Base-by-base conservation (phyloP, 345 rosid species). In the Melaleuca quinquenervia region DNA sequence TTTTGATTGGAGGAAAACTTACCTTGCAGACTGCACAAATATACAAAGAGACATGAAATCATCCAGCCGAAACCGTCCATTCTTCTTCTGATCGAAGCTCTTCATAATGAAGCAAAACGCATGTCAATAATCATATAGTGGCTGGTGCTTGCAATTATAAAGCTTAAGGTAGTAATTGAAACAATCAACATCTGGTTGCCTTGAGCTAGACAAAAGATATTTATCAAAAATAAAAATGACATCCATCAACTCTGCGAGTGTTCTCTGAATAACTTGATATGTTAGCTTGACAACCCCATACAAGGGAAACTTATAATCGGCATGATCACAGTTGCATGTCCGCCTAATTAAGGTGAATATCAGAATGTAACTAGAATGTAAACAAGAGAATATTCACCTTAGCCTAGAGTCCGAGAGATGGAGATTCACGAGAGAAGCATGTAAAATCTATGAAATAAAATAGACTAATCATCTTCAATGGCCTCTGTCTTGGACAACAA, bases 41-140 rank as follows among this genome's bases (percentile, higher is more conserved):
- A 94, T 90, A 89, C 94, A 93, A 76, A 94, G 93, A 53, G 95
- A 91, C 50, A 94, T 94, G 91, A 94, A 92, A 88, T 91, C 94
- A 89, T 92, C 95, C 90, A 93, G 90, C 64, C 91, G 95, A 89
- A 92, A 89, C 87, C 88, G 90, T 48, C 95, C 95, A 24, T 90
- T 89, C 92, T 93, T 92, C 90, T 90, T 91, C 78, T 89, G 88
- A 84, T 94, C 96, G 78, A 94, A 93, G 89, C 94, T 94, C 96
- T 94, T 90, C 83, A 82, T n/a, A 62, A 84, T 60, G 29, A 45
- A 44, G 27, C 13, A 50, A 62, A 60, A 45, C 14, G 84, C 8
- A 16, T 51, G 29, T 50, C 12, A 82, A 50, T 48, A 51, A 82
- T 70, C 18, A 70, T 14, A 70, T 70, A 70, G 78, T 24, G 1